These are phyloP conservation scores for Isatis tinctoria DNA, from an alignment of 345 rosid genomes.

Conservation along the genomic window DNA sequence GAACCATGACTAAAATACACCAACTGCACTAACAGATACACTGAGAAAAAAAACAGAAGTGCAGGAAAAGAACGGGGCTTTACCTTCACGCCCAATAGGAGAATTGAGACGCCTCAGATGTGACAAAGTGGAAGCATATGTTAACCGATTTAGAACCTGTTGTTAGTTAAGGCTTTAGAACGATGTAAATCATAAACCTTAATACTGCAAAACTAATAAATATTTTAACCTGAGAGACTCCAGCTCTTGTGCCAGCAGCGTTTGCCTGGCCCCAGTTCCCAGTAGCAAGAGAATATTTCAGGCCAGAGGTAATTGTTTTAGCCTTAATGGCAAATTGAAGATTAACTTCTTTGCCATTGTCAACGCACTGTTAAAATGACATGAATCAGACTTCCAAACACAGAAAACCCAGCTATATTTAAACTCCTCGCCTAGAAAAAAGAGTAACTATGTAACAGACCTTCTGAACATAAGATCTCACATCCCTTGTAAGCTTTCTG, in stretches of 20 bases:
- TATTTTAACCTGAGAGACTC: slow-evolving; percentile 87
- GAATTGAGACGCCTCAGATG: slow-evolving; percentile 96
- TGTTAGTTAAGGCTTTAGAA: not conserved
- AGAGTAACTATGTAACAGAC: slow-evolving; percentile 37
- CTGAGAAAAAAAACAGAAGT: not conserved
- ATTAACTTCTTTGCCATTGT: slow-evolving; percentile 95
- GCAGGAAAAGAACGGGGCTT: slow-evolving; percentile 17
- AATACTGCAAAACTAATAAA: not conserved
- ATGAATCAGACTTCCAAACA: slow-evolving; percentile 19
- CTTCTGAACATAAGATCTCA: slow-evolving; percentile 94
- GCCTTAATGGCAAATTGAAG: slow-evolving; percentile 96
- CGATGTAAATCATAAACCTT: not conserved
- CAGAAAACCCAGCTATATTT: slow-evolving; percentile 11
- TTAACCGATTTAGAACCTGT: slow-evolving; percentile 92
- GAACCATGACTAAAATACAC: not conserved
- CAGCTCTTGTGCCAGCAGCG: slow-evolving; percentile 99
- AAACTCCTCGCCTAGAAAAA: not conserved
- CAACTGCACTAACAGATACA: slow-evolving; percentile 2
- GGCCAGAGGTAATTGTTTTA: slow-evolving; percentile 95
- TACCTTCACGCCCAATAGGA: slow-evolving; percentile 99
- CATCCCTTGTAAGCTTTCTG: slow-evolving; percentile 93
- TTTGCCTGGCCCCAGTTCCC: slow-evolving; percentile 99
- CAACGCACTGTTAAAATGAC: slow-evolving; percentile 62
- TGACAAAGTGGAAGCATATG: slow-evolving; percentile 93
- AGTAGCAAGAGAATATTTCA: slow-evolving; percentile 96